Conservation (phyloP, 306 rosid species). For the Hippophae rhamnoides region DNA sequence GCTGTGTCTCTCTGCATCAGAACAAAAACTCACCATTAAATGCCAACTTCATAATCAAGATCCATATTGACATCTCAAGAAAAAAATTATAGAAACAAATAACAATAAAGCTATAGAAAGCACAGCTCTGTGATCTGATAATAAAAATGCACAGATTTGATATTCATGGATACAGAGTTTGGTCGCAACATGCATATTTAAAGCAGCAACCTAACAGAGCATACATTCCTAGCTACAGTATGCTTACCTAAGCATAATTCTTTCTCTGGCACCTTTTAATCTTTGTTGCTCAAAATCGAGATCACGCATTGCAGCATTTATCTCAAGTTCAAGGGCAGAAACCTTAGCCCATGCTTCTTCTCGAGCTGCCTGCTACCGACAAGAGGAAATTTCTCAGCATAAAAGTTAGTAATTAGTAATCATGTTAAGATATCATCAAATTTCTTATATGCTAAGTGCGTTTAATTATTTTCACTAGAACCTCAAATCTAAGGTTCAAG, state of each 20-base stretch:
- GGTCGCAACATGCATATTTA: too few relatives aligned
- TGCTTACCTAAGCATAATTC: conserved; percentile 83
- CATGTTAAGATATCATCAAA: neutral
- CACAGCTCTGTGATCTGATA: too few relatives aligned
- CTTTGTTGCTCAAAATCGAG: conserved; percentile 81
- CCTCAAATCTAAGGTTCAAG: too few relatives aligned
- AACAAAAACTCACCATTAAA: conserved; percentile 4
- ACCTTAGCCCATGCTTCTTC: conserved; percentile 99
- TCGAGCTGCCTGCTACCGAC: conserved; percentile 97
- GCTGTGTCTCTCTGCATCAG: conserved; percentile 72
- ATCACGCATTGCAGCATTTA: conserved; percentile 74
- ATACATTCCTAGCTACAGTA: conserved; percentile 8
- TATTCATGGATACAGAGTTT: too few relatives aligned
- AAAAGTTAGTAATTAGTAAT: conserved; percentile 7
- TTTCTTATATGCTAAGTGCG: neutral
- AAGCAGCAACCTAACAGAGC: too few relatives aligned
- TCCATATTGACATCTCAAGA: too few relatives aligned
- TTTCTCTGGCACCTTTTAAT: conserved; percentile 85
- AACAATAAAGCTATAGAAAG: too few relatives aligned
- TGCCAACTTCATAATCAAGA: neutral
- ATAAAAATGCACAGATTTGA: too few relatives aligned
- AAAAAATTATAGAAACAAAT: too few relatives aligned
- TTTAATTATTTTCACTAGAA: too few relatives aligned
- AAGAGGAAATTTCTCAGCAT: conserved; percentile 40
- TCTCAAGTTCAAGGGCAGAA: conserved; percentile 86